These are phyloP conservation scores for Solanum chiquidenum DNA, from an alignment of 257 asterid species.

Conservation along the genomic window DNA sequence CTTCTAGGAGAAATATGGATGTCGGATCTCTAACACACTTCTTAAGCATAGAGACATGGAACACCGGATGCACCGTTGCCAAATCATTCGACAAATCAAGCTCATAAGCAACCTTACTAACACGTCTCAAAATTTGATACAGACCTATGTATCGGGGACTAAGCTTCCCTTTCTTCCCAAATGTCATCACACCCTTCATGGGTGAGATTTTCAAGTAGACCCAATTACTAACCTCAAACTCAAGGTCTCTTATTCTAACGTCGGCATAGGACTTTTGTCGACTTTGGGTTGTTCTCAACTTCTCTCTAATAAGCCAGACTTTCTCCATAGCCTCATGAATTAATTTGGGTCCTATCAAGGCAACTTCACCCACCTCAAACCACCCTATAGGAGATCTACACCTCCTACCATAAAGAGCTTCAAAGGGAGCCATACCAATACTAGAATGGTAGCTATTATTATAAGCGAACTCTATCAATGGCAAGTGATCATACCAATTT, in stretches of 20 bases:
- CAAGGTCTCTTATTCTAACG: neutral
- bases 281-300: neutral
- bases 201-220: neutral
- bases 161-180: too few relatives aligned
- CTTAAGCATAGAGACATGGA: neutral
- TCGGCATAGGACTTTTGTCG: neutral
- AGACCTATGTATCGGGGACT: neutral
- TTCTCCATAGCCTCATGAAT: neutral
- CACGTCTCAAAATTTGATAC: neutral
- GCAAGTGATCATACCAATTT: neutral
- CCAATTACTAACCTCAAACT: neutral
- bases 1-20: too few relatives aligned
- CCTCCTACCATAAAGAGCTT: neutral
- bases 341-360: neutral
- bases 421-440: neutral
- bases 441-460: neutral
- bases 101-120: neutral
- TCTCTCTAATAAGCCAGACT: neutral
- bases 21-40: neutral
- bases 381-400: neutral
- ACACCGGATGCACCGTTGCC: neutral
- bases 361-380: neutral
- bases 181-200: neutral
- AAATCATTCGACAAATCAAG: too few relatives aligned
- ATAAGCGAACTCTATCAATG: neutral